phyloP scores from a whole-genome alignment of 2,329 filamentous ascomycete genomes.

The Kalmusia sp. region DNA sequence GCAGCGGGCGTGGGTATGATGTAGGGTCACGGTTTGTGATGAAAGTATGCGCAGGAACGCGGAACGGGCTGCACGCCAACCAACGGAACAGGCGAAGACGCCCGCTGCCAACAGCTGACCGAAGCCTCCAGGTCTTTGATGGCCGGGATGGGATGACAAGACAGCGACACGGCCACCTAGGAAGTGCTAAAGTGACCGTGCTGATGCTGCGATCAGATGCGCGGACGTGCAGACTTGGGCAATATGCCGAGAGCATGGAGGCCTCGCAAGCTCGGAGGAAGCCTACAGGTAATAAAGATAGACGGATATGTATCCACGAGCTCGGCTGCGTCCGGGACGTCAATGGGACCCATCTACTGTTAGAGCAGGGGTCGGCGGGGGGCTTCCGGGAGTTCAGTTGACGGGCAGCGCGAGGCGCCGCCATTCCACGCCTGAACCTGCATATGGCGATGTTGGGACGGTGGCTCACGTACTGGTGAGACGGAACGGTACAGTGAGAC shows the following conservation, averaged over 20 bases:
- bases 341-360: background rate
- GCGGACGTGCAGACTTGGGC: background rate
- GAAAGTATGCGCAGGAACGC: conserved; percentile 1
- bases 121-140: background rate
- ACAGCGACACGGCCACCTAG: background rate
- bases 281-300: background rate
- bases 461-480: background rate
- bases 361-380: background rate
- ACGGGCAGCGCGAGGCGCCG: too few relatives aligned
- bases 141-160: background rate
- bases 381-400: background rate
- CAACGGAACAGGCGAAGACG: background rate
- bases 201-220: background rate
- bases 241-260: background rate
- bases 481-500: background rate
- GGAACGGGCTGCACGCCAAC: conserved; percentile 1
- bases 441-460: background rate
- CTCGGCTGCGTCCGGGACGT: conserved; percentile 1
- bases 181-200: background rate
- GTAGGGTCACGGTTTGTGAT: background rate
- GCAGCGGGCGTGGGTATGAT: background rate
- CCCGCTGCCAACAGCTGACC: background rate
- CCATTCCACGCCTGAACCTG: too few relatives aligned
- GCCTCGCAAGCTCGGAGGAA: conserved; percentile 2
- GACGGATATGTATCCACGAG: conserved; percentile 3